Evolutionary conservation across 2,329 filamentous ascomycete species (phyloP).

Genomic region (Cladosporium phlei): DNA sequence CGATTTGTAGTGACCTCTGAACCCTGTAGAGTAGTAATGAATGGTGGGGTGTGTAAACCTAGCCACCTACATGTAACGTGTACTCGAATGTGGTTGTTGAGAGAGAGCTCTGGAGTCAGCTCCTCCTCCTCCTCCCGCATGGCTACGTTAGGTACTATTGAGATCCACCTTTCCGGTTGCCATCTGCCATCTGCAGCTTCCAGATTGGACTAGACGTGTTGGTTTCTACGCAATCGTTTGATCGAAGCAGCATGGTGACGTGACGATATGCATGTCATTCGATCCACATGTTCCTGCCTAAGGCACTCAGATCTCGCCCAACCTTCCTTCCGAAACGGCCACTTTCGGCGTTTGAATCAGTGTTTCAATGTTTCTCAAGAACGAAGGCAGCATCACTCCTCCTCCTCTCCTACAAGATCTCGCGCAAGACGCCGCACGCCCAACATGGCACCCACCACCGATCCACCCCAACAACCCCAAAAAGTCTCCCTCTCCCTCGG

Average conservation of each 20-base stretch:
- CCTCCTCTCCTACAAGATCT: too few relatives aligned
- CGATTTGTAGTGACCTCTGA: too few relatives aligned
- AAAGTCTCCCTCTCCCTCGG: conserved; percentile 30
- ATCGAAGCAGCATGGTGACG: conserved; percentile 10
- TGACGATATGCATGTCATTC: not conserved
- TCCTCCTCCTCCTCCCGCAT: too few relatives aligned
- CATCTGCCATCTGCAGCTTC: conserved; percentile 1
- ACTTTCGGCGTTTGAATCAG: not conserved
- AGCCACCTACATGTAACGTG: too few relatives aligned
- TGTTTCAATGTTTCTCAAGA: conserved; percentile 2
- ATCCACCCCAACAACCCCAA: conserved; percentile 1
- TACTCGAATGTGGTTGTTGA: too few relatives aligned
- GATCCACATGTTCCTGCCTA: not conserved
- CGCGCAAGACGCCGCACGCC: too few relatives aligned
- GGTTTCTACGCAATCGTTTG: not conserved
- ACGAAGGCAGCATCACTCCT: too few relatives aligned
- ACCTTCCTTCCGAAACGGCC: not conserved
- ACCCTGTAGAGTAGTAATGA: too few relatives aligned
- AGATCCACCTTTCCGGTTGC: too few relatives aligned
- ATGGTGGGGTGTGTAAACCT: too few relatives aligned
- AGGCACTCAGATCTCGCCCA: conserved; percentile 1
- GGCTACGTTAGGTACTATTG: too few relatives aligned
- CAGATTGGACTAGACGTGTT: conserved; percentile 8
- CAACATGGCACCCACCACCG: not conserved
- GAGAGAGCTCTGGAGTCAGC: not conserved